Evolutionary conservation across 1,284 basidiomycete genomes (phyloP).

Genomic region (Cystobasidiaceae sp.): DNA sequence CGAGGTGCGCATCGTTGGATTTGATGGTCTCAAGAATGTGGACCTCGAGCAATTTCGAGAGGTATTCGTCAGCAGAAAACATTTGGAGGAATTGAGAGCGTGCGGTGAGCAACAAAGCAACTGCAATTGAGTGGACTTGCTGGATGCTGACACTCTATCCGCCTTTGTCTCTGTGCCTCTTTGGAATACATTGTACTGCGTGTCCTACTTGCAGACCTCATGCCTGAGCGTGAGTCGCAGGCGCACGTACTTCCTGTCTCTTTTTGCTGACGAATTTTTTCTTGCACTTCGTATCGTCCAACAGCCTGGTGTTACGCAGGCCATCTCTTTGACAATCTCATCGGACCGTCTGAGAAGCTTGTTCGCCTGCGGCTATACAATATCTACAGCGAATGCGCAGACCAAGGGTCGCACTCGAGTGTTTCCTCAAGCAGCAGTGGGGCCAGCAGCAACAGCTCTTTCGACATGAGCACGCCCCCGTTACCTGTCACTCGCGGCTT

Average conservation of each 20-base stretch:
- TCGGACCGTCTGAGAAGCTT: background rate
- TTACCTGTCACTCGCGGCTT: background rate
- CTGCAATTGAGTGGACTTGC: background rate
- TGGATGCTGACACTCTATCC: background rate
- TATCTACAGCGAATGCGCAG: background rate
- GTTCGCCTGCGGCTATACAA: background rate
- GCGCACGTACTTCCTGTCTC: background rate
- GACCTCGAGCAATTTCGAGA: conserved; percentile 5
- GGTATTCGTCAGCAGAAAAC: background rate
- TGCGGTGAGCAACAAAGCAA: background rate
- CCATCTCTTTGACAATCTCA: conserved; percentile 10
- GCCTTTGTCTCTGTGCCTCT: background rate
- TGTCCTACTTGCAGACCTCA: background rate
- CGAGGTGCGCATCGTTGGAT: conserved; percentile 8
- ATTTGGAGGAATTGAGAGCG: conserved; percentile 3
- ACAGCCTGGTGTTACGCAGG: conserved; percentile 5
- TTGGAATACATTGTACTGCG: background rate
- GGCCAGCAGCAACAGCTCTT: background rate
- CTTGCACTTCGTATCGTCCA: background rate
- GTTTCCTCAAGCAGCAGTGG: background rate
- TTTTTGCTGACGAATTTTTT: background rate
- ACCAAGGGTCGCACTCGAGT: background rate
- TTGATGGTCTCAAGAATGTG: conserved; percentile 6
- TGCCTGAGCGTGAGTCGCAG: conserved; percentile 1
- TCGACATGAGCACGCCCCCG: background rate